Evolutionary conservation across 192 early-diverging fungal species (phyloP).

Genomic region (Coemansia sp.): DNA sequence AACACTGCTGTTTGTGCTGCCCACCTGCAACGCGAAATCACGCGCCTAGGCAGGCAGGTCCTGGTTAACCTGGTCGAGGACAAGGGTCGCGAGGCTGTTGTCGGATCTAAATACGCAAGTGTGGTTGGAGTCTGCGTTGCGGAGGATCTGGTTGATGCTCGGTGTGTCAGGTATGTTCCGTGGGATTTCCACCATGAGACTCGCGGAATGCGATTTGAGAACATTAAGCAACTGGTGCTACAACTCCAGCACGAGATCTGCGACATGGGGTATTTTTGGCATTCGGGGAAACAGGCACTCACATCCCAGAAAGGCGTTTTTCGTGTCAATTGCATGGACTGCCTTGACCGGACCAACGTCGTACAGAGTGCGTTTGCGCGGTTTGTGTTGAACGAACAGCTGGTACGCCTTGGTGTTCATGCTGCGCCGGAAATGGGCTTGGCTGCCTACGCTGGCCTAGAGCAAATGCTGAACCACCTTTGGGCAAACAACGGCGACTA

Average conservation of each 20-base stretch:
- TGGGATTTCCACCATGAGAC: conserved; percentile 96
- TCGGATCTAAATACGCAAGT: conserved; percentile 62
- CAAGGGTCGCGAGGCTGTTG: conserved; percentile 64
- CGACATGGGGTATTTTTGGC: conserved; percentile 60
- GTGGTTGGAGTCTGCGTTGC: conserved; percentile 53
- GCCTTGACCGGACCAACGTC: conserved; percentile 95
- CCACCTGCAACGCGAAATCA: conserved; percentile 59
- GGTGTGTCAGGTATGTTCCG: conserved; percentile 65
- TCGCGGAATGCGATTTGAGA: conserved; percentile 88
- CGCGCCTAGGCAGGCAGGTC: conserved; percentile 58
- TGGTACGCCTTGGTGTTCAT: conserved; percentile 67
- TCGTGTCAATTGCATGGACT: conserved; percentile 96
- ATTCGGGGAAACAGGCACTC: conserved; percentile 16
- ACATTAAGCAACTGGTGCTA: conserved; percentile 72
- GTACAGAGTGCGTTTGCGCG: conserved; percentile 70
- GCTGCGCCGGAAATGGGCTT: conserved; percentile 66
- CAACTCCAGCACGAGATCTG: conserved; percentile 67
- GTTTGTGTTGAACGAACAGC: conserved; percentile 62
- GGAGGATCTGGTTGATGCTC: conserved; percentile 37
- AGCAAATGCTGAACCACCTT: conserved; percentile 63
- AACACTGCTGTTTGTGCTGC: conserved; percentile 56
- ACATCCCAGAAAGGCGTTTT: conserved; percentile 58
- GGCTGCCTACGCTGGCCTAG: conserved; percentile 62
- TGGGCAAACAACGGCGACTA: conserved; percentile 85
- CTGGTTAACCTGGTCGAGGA: conserved; percentile 68